phyloP scores from a whole-genome alignment of 257 asterid genomes.

The Cinchona pubescens region DNA sequence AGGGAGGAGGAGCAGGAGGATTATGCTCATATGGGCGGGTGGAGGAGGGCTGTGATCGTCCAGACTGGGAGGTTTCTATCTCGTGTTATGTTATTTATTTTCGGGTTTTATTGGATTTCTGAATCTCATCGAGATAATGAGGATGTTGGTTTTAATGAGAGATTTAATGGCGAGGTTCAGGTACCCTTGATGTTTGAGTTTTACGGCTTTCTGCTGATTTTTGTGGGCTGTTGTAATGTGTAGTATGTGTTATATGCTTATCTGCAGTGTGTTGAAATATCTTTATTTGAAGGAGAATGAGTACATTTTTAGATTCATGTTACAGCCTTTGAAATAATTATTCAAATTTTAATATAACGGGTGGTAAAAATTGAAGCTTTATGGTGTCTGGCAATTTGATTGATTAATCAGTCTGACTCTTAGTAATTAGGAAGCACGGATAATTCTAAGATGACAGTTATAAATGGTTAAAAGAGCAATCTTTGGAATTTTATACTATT shows the following conservation, averaged over 20 bases:
- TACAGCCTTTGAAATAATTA: neutral
- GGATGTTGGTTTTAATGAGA: slow-evolving; percentile 26
- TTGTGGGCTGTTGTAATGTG: neutral
- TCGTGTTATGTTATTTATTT: slow-evolving; percentile 61
- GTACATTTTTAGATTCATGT: neutral
- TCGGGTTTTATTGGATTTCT: slow-evolving; percentile 76
- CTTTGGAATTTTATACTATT: neutral
- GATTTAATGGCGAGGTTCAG: slow-evolving; percentile 44
- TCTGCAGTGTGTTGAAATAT: neutral
- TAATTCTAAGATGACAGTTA: neutral
- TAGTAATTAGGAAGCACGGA: neutral
- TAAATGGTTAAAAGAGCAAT: neutral
- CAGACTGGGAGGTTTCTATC: slow-evolving; percentile 59
- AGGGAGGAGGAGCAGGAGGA: slow-evolving; percentile 88
- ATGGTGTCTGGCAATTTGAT: neutral
- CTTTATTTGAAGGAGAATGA: neutral
- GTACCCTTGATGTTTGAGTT: too few relatives aligned
- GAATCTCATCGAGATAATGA: slow-evolving; percentile 30
- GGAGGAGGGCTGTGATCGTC: slow-evolving; percentile 74
- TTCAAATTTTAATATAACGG: neutral
- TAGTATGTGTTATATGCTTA: neutral
- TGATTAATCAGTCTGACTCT: too few relatives aligned
- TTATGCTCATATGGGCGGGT: slow-evolving; percentile 85
- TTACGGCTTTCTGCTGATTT: slow-evolving; percentile 8
- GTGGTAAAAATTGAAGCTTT: neutral